Base-by-base conservation (phyloP, 2,329 filamentous ascomycete species). In the Cladosporium sp. region DNA sequence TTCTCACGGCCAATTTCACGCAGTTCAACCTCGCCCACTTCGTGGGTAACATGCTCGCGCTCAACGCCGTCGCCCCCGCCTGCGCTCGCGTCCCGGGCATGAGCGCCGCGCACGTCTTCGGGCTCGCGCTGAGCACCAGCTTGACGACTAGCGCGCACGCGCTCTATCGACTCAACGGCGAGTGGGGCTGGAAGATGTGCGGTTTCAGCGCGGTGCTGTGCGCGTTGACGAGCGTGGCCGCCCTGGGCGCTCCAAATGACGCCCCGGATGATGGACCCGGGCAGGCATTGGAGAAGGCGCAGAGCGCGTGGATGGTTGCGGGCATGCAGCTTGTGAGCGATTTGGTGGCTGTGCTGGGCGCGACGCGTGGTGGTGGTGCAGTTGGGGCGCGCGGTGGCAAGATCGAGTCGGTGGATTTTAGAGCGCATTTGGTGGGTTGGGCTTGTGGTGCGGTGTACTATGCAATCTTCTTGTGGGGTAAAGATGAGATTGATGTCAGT, bases 1-100 rank as follows among this genome's bases (percentile, higher is more conserved):
- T 55, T 18, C 10, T 58, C 5, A 58, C 53, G 5, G 37, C 46
- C n/a, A 49, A 49, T 38, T 55, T 58, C 54, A 34, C 50, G 13
- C 56, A 58, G 51, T 9, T 52, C 14, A 33, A 54, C 13, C 7
- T 33, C 8, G 35, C 13, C 19, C 54, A 56, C 33, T 34, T 56
- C 2, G 9, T 49, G 4, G 37, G 33, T 9, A 57, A 53, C 34
- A 37, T 54, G 54, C 35, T 54, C n/a, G 44, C 16, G n/a, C 41
- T 56, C 1, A 34, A n/a, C 13, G 38, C 42, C 6, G 16, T 54
- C 5, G 43, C 40, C 1, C 51, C 43, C 3, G 35, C 34, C 32
- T 58, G 46, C 37, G 44, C 42, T 8, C 19, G 33, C n/a, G 35
- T 58, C 14, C 54, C 54, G 3, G 54, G 52, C 44, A 54, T 58